Conservation (phyloP, 306 rosid species). For the Prunus kanzakura region DNA sequence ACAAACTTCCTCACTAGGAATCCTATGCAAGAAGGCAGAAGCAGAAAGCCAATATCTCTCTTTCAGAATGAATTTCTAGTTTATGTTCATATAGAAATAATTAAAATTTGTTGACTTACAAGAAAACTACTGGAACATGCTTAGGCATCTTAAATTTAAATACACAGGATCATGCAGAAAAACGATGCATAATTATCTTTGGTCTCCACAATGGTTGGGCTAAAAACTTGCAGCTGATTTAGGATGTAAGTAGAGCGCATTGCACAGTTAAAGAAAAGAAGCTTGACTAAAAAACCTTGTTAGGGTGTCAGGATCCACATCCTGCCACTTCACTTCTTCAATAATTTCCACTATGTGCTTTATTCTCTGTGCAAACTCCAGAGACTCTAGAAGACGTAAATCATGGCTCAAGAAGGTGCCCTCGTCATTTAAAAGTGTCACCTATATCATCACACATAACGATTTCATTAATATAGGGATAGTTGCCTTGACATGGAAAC, state of each 20-base stretch:
- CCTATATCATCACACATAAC: conserved; percentile 35
- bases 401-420: conserved; percentile 83
- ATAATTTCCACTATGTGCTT: conserved; percentile 75
- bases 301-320: conserved; percentile 71
- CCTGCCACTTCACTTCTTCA: conserved; percentile 81
- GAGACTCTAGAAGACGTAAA: conserved; percentile 81
- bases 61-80: too few relatives aligned
- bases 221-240: background rate
- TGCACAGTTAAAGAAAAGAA: background rate
- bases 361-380: conserved; percentile 85
- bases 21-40: background rate
- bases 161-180: background rate
- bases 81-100: background rate
- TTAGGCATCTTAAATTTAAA: background rate
- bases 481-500: background rate
- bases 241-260: background rate
- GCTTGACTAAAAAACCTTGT: conserved; percentile 59
- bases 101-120: too few relatives aligned
- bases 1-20: background rate
- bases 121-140: background rate
- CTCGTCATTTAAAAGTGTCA: conserved; percentile 49
- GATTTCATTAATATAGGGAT: background rate
- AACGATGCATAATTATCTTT: background rate
- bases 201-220: background rate
- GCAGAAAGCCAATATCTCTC: background rate